A percentile compares a stretch with the other conserved stretches of the same genome.
Conservation (phyloP, 306 rosid genomes). For the Castanopsis chinensis region DNA sequence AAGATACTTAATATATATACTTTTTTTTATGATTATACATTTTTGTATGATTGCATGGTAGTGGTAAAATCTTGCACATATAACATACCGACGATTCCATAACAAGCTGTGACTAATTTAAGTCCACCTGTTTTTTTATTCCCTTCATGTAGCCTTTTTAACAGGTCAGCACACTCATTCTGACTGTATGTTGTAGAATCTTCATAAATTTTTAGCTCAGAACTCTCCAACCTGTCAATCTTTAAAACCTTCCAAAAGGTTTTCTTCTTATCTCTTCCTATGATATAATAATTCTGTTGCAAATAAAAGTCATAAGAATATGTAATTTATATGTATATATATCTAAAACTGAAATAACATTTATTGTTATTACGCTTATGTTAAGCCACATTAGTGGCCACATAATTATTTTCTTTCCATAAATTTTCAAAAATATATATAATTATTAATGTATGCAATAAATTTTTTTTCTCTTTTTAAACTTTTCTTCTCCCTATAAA, state of each 20-base stretch:
- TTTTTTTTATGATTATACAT: not conserved
- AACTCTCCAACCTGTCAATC: conserved; percentile 71
- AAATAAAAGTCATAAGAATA: conserved; percentile 25
- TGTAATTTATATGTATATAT: too few species aligned
- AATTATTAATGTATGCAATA: too few species aligned
- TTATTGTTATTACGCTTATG: too few species aligned
- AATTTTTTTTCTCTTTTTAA: too few species aligned
- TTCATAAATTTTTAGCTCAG: conserved; percentile 65
- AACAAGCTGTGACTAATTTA: conserved; percentile 77
- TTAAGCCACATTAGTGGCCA: rapidly evolving
- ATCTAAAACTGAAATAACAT: rapidly evolving
- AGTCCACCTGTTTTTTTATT: conserved; percentile 88
- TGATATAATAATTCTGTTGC: conserved; percentile 78
- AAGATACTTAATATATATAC: not conserved
- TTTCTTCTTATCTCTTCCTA: conserved; percentile 85
- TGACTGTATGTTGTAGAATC: conserved; percentile 70
- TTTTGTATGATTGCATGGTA: not conserved
- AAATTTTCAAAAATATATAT: too few species aligned
- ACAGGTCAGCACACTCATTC: conserved; percentile 73
- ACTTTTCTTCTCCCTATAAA: too few species aligned
- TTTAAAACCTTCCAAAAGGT: conserved; percentile 80
- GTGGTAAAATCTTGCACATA: conserved; percentile 13
- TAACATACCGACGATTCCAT: conserved; percentile 84
- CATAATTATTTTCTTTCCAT: too few species aligned
- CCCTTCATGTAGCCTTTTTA: conserved; percentile 82